A percentile compares a stretch with the other conserved stretches of the same genome.
Conservation (phyloP, 768 basidiomycete genomes). For the Mycena sanguinolenta region DNA sequence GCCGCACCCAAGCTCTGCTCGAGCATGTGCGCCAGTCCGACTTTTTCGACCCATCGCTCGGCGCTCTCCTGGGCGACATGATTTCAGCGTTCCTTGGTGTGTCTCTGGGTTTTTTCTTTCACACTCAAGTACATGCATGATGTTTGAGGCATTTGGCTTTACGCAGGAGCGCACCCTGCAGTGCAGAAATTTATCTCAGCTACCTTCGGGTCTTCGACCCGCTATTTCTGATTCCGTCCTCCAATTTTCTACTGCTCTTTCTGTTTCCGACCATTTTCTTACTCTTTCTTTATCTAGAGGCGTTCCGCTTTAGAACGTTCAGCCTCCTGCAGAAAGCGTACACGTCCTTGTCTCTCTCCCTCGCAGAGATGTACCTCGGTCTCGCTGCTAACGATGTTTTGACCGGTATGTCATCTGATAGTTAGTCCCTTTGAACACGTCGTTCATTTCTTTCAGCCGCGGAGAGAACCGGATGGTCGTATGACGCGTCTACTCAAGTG, state of each 20-base stretch:
- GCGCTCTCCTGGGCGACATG: constrained; percentile 58
- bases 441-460: constrained; percentile 51
- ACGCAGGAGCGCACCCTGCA: constrained; percentile 70
- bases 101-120: constrained; percentile 36
- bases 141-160: constrained; percentile 40
- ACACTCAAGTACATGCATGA: constrained; percentile 13
- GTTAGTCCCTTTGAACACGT: neutral
- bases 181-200: constrained; percentile 92
- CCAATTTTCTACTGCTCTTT: neutral
- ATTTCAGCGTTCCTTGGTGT: constrained; percentile 66
- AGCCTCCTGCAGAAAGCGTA: constrained; percentile 73
- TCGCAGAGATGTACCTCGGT: constrained; percentile 72
- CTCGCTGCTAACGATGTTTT: constrained; percentile 56
- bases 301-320: constrained; percentile 71
- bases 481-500: constrained; percentile 59
- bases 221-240: constrained; percentile 39
- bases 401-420: constrained; percentile 45
- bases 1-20: constrained; percentile 58
- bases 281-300: constrained; percentile 53
- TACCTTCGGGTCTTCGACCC: constrained; percentile 79
- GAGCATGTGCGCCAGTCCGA: constrained; percentile 57
- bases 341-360: constrained; percentile 66
- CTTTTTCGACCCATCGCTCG: constrained; percentile 62
- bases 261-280: neutral
- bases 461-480: constrained; percentile 63